Evolutionary conservation across 306 rosid genomes (phyloP), one percentile per base, ranked within the genome.

Genomic region (Cicer cuneatum): DNA sequence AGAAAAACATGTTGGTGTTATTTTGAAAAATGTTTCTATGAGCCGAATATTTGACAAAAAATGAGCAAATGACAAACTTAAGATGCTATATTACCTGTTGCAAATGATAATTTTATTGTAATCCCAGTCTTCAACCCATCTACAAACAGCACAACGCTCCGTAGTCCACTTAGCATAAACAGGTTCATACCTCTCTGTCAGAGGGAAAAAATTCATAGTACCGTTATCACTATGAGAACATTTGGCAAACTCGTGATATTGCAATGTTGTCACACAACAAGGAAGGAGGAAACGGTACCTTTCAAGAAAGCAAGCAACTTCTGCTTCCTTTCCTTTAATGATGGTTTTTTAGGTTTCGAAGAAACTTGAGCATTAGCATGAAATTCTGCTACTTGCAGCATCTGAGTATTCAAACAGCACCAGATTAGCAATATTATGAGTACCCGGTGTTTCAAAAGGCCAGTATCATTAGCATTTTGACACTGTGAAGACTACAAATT

Each of bases 41-140:
- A 72, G 54, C 5, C 73, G 73, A 69, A 63, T 15, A 60, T 72
- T 72, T 35, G 62, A 60, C 21, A 40, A 69, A n/a, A 33, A 38
- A 62, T 16, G 40, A 72, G 18, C 54, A 75, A 18, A 35, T 2
- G 65, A 39, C 7, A 54, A 73, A 77, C 39, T 65, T 52, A 73
- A 51, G 14, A 38, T 76, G 65, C 15, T 73, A 43, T 1, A 12
- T 67, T 86, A 93, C 99, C 99, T 89, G 85, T 79, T 95, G 96
- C 99, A 95, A 74, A 95, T 95, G 77, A 95, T 95, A 82, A 95
- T 95, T 78, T 95, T 95, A 78, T 95, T 95, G 79, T 95, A 95
- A 84, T 95, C 99, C 98, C 98, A 95, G 82, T 95, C 99, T 85
- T 95, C 99, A 78, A 95, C 99, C 99, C 99, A 95, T 89, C 99